Evolutionary conservation across 257 asterid genomes (phyloP).

Genomic region (Gentiana dahurica): DNA sequence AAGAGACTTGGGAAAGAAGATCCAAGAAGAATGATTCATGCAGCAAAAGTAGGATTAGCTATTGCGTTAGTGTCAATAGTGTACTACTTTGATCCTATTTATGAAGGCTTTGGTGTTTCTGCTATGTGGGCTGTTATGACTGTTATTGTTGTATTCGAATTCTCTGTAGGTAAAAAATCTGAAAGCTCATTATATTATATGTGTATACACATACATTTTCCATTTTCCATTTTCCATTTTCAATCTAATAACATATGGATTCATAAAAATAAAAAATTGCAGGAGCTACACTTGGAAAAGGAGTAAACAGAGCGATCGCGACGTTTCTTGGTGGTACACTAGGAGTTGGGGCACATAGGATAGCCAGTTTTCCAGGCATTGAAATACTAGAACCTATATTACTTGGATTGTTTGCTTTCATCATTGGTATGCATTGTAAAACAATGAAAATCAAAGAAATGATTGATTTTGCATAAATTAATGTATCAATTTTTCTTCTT

Average conservation of each 20-base stretch:
- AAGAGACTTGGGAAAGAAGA: constrained; percentile 28
- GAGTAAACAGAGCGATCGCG: too few relatives aligned
- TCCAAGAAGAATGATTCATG: constrained; percentile 19
- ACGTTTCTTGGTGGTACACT: constrained; percentile 13
- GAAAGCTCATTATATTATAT: background rate
- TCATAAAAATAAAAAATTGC: constrained; percentile 3
- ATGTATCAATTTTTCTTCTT: background rate
- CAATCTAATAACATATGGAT: too few relatives aligned
- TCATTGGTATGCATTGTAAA: constrained; percentile 23
- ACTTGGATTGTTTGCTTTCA: constrained; percentile 11
- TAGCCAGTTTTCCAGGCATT: constrained; percentile 27
- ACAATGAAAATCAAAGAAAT: too few relatives aligned
- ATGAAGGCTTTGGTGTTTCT: constrained; percentile 51
- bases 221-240: background rate
- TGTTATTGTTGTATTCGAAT: constrained; percentile 63
- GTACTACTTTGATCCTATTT: constrained; percentile 17
- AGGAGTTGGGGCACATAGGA: constrained; percentile 37
- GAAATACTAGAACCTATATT: constrained; percentile 22
- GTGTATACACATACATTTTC: background rate
- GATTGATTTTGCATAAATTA: too few relatives aligned
- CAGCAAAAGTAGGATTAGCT: constrained; percentile 51
- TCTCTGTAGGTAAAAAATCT: constrained; percentile 44
- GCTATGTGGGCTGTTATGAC: constrained; percentile 81
- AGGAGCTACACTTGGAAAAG: constrained; percentile 26
- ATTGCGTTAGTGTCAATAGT: constrained; percentile 44